Conservation (phyloP, 805 yeast genomes). For the Schizosaccharomyces cryophilus region DNA sequence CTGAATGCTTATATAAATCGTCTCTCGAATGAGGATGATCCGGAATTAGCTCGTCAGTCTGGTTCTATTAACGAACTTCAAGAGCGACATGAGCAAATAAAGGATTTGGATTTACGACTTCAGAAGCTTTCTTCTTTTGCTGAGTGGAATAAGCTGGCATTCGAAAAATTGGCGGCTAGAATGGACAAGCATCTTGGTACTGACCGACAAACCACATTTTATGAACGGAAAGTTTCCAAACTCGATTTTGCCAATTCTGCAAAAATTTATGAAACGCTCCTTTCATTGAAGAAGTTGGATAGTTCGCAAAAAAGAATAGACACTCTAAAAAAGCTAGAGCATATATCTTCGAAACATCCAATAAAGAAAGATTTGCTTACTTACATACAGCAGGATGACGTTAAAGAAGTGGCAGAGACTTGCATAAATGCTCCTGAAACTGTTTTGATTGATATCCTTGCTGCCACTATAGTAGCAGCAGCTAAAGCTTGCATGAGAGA, state of each 20-base stretch:
- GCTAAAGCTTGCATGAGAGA: background rate
- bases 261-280: background rate
- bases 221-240: background rate
- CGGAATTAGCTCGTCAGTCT: background rate
- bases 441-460: background rate
- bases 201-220: background rate
- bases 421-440: background rate
- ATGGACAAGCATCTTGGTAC: constrained; percentile 1
- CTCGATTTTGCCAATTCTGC: background rate
- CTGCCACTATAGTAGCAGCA: background rate
- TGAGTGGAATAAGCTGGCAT: background rate
- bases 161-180: background rate
- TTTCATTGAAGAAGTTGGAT: background rate
- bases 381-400: background rate
- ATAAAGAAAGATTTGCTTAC: background rate
- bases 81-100: background rate
- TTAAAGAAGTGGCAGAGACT: background rate
- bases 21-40: background rate
- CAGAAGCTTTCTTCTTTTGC: background rate
- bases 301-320: background rate
- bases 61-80: background rate
- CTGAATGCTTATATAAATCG: background rate
- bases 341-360: background rate
- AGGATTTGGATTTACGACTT: background rate
- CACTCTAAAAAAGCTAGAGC: background rate